Evolutionary conservation across 768 basidiomycete genomes (phyloP).

Genomic region (Amanita rimosa): DNA sequence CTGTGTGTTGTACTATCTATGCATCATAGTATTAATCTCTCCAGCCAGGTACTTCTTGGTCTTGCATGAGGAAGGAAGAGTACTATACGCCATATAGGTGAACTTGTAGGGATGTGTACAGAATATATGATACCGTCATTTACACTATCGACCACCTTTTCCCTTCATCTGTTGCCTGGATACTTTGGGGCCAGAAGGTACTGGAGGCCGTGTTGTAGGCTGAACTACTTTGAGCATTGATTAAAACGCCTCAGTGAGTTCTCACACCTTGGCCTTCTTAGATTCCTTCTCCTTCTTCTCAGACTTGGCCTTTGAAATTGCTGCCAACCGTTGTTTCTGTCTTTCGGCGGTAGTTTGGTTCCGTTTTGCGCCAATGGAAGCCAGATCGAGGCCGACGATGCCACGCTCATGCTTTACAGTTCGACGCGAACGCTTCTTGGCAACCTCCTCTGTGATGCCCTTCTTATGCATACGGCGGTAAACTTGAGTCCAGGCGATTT

Average conservation of each 20-base stretch:
- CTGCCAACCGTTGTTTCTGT: constrained; percentile 67
- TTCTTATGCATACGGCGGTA: constrained; percentile 99
- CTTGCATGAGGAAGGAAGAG: not conserved
- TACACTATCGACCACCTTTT: constrained; percentile 51
- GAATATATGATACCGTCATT: not conserved
- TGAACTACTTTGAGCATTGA: constrained; percentile 14
- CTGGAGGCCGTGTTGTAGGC: constrained; percentile 42
- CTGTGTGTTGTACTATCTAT: constrained; percentile 7
- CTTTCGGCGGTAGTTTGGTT: constrained; percentile 87
- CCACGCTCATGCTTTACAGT: constrained; percentile 98
- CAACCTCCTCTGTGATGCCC: constrained; percentile 97
- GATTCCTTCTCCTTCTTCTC: constrained; percentile 96
- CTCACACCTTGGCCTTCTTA: constrained; percentile 74
- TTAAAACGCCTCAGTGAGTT: not conserved
- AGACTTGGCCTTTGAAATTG: constrained; percentile 88
- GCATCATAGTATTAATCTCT: constrained; percentile 12
- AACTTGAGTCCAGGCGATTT: constrained; percentile 94
- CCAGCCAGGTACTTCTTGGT: not conserved
- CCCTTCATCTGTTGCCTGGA: constrained; percentile 97
- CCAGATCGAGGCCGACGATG: constrained; percentile 93
- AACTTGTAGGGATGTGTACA: not conserved
- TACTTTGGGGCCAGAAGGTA: constrained; percentile 63
- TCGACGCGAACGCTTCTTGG: constrained; percentile 96
- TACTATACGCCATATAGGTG: not conserved
- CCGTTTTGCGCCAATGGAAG: constrained; percentile 82